phyloP scores from a whole-genome alignment of 768 basidiomycete genomes.

The Mycena belliarum region DNA sequence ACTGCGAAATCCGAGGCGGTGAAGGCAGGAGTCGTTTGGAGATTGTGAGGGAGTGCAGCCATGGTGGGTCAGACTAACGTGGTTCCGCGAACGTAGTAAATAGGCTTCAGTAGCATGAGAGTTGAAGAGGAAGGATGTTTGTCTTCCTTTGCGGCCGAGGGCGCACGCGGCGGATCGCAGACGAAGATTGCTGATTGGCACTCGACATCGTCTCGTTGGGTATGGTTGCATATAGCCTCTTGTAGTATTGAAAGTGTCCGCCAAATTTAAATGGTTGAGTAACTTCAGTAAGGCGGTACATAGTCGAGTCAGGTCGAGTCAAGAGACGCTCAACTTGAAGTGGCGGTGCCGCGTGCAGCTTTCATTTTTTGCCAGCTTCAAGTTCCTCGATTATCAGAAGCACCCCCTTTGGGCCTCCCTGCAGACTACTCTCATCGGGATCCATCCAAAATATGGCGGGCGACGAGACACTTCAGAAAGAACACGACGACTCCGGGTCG shows the following conservation, averaged over 20 bases:
- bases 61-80: neutral
- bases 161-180: too few species aligned
- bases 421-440: neutral
- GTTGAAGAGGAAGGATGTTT: too few species aligned
- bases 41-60: neutral
- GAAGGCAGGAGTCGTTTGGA: neutral
- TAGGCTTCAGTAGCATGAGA: too few species aligned
- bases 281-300: too few species aligned
- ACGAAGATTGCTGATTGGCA: too few species aligned
- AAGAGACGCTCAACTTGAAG: neutral
- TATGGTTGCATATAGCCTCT: too few species aligned
- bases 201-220: too few species aligned
- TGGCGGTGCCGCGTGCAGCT: neutral
- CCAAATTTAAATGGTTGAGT: neutral
- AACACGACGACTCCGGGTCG: slow-evolving; percentile 67
- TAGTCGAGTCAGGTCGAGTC: neutral
- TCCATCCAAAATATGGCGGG: slow-evolving; percentile 50
- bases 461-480: slow-evolving; percentile 68
- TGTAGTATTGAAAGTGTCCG: too few species aligned
- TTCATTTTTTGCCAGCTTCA: neutral
- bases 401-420: too few species aligned
- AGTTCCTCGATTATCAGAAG: neutral
- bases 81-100: too few species aligned
- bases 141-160: too few species aligned
- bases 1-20: neutral